Evolutionary conservation across 768 basidiomycete genomes (phyloP), one percentile per base, ranked within the genome.

Genomic region (Phylloporus sp.): DNA sequence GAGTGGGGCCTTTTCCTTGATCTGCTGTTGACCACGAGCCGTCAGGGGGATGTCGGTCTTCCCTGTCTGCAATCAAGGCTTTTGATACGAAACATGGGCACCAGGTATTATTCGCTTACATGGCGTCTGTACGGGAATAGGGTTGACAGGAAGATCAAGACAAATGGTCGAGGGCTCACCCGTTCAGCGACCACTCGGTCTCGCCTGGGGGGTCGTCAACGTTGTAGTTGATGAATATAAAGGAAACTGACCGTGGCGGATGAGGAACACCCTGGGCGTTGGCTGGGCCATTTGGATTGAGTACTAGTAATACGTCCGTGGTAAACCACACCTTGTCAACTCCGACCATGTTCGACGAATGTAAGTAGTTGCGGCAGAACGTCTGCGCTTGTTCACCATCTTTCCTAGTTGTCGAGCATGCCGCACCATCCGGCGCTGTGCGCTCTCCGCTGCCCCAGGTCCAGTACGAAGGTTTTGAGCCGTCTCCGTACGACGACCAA

Each of bases 131-230:
- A 22, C 20, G 12, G 36, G 35, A 52, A 32, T 54, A 46, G 48
- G 48, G 51, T 60, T 29, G 45, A 31, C 34, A 1, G 5, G 44
- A 27, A 9, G 2, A n/a, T n/a, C n/a, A 4, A 15, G 46, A 29
- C 42, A 39, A 9, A 31, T 20, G 29, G 43, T n/a, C 24, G 48
- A 45, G 24, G 49, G 15, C 80, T 67, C 50, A 85, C 82, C 92
- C 93, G 59, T 88, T 93, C 39, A 86, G 62, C 16, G 90, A 91
- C 93, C 94, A 97, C 67, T 95, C 94, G 2, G 95, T 97, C 74
- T 97, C 88, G 28, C 92, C 89, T 91, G 48, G 24, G 20, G 18
- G 0, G 15, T 32, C 4, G 50, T 66, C 45, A 53, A 16, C n/a
- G 13, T 40, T 20, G 36, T 40, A 18, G 29, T 12, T 28, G 16